Evolutionary conservation across 2,329 filamentous ascomycete genomes (phyloP).

Genomic region (Penicillium sp.): DNA sequence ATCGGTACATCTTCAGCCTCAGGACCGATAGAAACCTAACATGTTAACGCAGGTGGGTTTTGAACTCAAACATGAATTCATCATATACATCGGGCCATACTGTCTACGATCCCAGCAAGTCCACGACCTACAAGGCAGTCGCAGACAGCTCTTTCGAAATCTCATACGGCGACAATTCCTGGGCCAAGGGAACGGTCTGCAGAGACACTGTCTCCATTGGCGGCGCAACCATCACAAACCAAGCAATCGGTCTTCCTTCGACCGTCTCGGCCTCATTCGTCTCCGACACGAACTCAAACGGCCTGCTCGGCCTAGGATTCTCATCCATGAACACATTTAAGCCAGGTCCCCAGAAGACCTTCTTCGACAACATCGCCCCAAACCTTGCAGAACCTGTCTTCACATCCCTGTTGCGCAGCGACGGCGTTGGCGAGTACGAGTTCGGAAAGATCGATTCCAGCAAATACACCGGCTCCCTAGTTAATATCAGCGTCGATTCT

Average conservation of each 20-base stretch:
- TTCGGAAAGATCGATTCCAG: slow-evolving; percentile 67
- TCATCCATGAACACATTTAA: slow-evolving; percentile 63
- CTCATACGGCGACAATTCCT: slow-evolving; percentile 67
- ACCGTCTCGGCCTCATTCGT: slow-evolving; percentile 58
- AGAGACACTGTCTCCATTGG: slow-evolving; percentile 67
- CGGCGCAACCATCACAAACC: slow-evolving; percentile 58
- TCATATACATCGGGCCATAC: slow-evolving; percentile 51
- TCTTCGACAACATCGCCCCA: slow-evolving; percentile 68
- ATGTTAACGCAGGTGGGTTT: slow-evolving; percentile 59
- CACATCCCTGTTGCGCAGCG: slow-evolving; percentile 65
- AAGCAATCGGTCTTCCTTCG: slow-evolving; percentile 67
- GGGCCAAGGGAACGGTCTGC: slow-evolving; percentile 58
- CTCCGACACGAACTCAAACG: slow-evolving; percentile 60
- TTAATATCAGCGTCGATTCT: slow-evolving; percentile 61
- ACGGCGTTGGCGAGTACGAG: slow-evolving; percentile 64
- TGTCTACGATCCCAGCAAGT: slow-evolving; percentile 55
- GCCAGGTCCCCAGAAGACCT: slow-evolving; percentile 65
- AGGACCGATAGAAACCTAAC: background rate
- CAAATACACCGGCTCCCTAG: slow-evolving; percentile 62
- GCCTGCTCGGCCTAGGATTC: slow-evolving; percentile 69
- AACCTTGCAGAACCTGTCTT: slow-evolving; percentile 65
- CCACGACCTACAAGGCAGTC: slow-evolving; percentile 50
- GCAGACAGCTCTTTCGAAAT: slow-evolving; percentile 59
- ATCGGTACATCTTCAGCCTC: background rate
- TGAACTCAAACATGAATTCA: slow-evolving; percentile 59